A percentile compares a stretch with the other conserved stretches of the same genome.
Conservation (phyloP, 2,329 filamentous ascomycete genomes). For the Polytolypa hystricis region DNA sequence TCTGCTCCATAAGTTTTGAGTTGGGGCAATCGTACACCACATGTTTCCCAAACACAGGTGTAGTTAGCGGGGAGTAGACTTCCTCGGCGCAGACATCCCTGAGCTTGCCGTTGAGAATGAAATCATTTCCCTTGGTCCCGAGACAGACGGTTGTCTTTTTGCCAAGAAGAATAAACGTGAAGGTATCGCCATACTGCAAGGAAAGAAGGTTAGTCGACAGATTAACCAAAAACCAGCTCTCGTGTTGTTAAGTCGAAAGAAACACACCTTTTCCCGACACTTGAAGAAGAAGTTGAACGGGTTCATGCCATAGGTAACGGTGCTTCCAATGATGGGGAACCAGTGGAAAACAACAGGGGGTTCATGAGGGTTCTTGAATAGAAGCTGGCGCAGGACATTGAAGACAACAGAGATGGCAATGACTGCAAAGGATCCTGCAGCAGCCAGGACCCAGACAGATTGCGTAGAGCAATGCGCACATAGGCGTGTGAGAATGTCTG, state of each 20-base stretch:
- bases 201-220: conserved; percentile 7
- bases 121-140: conserved; percentile 74
- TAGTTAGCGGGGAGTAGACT: conserved; percentile 67
- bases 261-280: conserved; percentile 59
- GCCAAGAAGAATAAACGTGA: conserved; percentile 78
- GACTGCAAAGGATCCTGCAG: conserved; percentile 36
- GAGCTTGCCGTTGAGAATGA: conserved; percentile 82
- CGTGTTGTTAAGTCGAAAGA: no score
- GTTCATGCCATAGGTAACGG: conserved; percentile 88
- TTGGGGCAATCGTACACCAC: conserved; percentile 89
- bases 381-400: conserved; percentile 69
- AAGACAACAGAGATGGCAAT: conserved; percentile 51
- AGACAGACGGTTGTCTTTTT: conserved; percentile 82
- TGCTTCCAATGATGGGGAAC: conserved; percentile 71
- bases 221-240: neutral
- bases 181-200: conserved; percentile 69
- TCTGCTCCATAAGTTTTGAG: conserved; percentile 89
- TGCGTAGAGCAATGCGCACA: conserved; percentile 37
- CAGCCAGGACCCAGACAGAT: conserved; percentile 36
- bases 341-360: conserved; percentile 57
- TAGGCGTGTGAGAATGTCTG: conserved; percentile 34
- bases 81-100: conserved; percentile 86
- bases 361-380: conserved; percentile 73
- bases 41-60: conserved; percentile 65
- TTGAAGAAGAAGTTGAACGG: conserved; percentile 52